A percentile compares a stretch with the other conserved stretches of the same genome.
These are phyloP conservation scores for Lyophyllum semitale DNA, from an alignment of 768 basidiomycete species.

Conservation along the genomic window DNA sequence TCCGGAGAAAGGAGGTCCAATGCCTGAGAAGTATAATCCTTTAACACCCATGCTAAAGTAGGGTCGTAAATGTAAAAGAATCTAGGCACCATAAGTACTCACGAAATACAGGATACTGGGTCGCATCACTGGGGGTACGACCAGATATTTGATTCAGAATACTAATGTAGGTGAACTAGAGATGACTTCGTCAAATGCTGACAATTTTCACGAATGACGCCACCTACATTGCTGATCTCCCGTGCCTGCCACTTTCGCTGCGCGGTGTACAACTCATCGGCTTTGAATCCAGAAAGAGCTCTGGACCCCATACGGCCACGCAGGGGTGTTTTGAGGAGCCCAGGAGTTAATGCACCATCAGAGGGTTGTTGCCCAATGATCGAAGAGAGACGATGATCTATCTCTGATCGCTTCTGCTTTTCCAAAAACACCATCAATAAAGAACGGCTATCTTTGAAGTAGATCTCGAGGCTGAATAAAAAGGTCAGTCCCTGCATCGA, in stretches of 20 bases:
- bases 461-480: constrained; percentile 73
- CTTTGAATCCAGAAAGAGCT: constrained; percentile 48
- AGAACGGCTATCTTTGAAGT: constrained; percentile 91
- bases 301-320: constrained; percentile 55
- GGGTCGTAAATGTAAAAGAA: neutral
- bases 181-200: neutral
- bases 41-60: constrained; percentile 79
- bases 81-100: constrained; percentile 23
- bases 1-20: constrained; percentile 65
- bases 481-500: neutral
- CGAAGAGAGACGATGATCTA: constrained; percentile 52
- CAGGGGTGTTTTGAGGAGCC: constrained; percentile 55
- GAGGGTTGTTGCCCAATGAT: constrained; percentile 45
- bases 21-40: constrained; percentile 75
- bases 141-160: constrained; percentile 92
- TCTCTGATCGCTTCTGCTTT: constrained; percentile 61
- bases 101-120: constrained; percentile 93
- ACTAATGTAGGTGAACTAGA: constrained; percentile 84
- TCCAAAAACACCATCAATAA: constrained; percentile 81
- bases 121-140: constrained; percentile 91
- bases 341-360: constrained; percentile 48
- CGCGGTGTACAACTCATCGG: constrained; percentile 68
- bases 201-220: neutral
- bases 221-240: constrained; percentile 86
- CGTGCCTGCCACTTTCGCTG: constrained; percentile 86